Evolutionary conservation across 1,284 basidiomycete species (phyloP).

Genomic region (Trichosporon ovoides): DNA sequence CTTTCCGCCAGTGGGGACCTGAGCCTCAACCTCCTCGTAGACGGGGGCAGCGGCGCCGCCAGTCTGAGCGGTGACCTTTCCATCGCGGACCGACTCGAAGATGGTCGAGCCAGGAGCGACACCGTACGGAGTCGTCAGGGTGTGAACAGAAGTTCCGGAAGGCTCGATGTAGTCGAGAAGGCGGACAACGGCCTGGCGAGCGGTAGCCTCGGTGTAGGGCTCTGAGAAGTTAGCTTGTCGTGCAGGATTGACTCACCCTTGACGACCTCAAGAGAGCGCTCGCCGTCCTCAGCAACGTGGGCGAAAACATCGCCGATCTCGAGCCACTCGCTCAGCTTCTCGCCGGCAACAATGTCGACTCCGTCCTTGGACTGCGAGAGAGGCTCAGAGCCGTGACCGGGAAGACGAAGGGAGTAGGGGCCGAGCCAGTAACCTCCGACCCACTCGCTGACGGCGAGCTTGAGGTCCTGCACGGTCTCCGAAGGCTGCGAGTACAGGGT

Average conservation of each 20-base stretch:
- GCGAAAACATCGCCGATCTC: conserved; percentile 49
- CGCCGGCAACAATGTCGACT: conserved; percentile 43
- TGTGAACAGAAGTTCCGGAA: conserved; percentile 46
- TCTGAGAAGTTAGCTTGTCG: conserved; percentile 31
- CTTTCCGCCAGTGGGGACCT: conserved; percentile 24
- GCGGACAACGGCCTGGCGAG: conserved; percentile 51
- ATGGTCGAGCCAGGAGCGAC: conserved; percentile 51
- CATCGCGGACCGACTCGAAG: conserved; percentile 52
- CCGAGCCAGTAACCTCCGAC: conserved; percentile 50
- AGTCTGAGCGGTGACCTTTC: conserved; percentile 30
- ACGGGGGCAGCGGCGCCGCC: conserved; percentile 21
- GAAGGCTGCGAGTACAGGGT: conserved; percentile 41
- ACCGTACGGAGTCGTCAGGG: conserved; percentile 47
- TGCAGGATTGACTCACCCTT: conserved; percentile 30
- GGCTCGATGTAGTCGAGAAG: conserved; percentile 52
- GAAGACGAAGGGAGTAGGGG: conserved; percentile 47
- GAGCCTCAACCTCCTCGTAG: conserved; percentile 37
- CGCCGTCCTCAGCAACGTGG: conserved; percentile 31
- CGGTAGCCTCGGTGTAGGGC: conserved; percentile 53
- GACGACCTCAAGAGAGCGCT: conserved; percentile 46
- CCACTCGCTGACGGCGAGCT: conserved; percentile 48
- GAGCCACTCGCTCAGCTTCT: conserved; percentile 48
- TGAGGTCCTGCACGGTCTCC: conserved; percentile 50
- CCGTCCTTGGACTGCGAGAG: conserved; percentile 38
- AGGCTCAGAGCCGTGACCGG: conserved; percentile 20